phyloP scores from a whole-genome alignment of 73 alveolate genomes.

The Paraurostyla sp. region DNA sequence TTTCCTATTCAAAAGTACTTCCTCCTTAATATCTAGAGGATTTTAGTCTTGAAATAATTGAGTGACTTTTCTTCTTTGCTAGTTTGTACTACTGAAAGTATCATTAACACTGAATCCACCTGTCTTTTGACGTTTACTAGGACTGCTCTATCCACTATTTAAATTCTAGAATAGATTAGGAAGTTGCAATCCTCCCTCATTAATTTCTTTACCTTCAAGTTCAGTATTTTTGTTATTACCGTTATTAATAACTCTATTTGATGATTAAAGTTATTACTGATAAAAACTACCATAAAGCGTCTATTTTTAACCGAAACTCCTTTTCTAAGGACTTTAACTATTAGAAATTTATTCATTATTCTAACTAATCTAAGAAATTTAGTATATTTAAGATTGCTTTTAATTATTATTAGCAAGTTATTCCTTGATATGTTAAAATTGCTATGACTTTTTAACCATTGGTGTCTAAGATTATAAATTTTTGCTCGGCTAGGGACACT shows the following conservation, averaged over 20 bases:
- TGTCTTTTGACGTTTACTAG: not conserved
- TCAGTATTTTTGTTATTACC: no score
- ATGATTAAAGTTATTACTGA: not conserved
- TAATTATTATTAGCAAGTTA: not conserved
- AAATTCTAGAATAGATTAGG: no score
- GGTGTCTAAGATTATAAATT: not conserved
- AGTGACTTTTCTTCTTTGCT: not conserved
- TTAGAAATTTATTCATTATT: not conserved
- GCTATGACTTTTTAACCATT: not conserved
- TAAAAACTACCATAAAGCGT: not conserved
- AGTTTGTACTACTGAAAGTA: not conserved
- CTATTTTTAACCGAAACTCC: not conserved
- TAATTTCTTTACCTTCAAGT: no score
- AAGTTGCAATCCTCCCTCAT: no score
- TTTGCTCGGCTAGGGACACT: not conserved
- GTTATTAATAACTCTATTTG: no score
- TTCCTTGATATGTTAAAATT: slow-evolving; percentile 22
- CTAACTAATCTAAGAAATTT: not conserved
- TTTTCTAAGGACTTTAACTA: no score
- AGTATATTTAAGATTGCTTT: not conserved
- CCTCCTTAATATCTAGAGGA: not conserved
- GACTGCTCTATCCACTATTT: not conserved
- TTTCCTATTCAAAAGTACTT: not conserved
- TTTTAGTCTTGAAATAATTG: not conserved
- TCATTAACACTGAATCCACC: not conserved